Evolutionary conservation across 164 flowering plant species (phyloP).

Genomic region (Aristolochia californica): DNA sequence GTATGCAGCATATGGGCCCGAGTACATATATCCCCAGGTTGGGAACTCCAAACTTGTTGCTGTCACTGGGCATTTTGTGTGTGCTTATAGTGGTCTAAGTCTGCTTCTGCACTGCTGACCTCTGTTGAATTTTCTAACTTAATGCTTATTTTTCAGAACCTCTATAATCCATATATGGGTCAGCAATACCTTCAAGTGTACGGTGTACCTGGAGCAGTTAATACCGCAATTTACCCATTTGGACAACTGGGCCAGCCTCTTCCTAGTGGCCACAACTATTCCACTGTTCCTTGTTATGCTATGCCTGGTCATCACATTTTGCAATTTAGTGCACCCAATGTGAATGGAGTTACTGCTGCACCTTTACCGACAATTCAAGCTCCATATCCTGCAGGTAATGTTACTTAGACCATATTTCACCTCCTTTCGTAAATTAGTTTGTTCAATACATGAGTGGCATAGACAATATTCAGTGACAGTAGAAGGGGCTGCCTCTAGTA

Average conservation of each 20-base stretch:
- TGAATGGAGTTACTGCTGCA: constrained; percentile 56
- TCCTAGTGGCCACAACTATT: constrained; percentile 58
- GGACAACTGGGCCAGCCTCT: constrained; percentile 62
- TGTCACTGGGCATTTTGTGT: not conserved
- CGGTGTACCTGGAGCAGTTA: constrained; percentile 69
- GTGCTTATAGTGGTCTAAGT: too few species aligned
- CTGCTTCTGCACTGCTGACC: too few species aligned
- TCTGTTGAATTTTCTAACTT: not conserved
- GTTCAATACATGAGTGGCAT: too few species aligned
- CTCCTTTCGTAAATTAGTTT: not conserved
- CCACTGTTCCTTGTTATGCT: constrained; percentile 67
- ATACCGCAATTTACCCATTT: constrained; percentile 56
- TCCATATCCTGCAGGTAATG: constrained; percentile 64
- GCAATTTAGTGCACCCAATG: constrained; percentile 62
- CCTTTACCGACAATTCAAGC: constrained; percentile 59
- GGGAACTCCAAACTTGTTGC: constrained; percentile 7
- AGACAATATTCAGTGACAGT: too few species aligned
- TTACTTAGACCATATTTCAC: not conserved
- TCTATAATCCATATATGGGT: constrained; percentile 67
- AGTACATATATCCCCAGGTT: constrained; percentile 79
- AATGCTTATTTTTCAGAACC: constrained; percentile 33
- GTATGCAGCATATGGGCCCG: constrained; percentile 70
- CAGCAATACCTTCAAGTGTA: constrained; percentile 89
- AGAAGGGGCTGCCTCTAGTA: too few species aligned
- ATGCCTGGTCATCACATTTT: constrained; percentile 75